Conservation (phyloP, 2,329 filamentous ascomycete species). For the Dothiorella sarmentorum region DNA sequence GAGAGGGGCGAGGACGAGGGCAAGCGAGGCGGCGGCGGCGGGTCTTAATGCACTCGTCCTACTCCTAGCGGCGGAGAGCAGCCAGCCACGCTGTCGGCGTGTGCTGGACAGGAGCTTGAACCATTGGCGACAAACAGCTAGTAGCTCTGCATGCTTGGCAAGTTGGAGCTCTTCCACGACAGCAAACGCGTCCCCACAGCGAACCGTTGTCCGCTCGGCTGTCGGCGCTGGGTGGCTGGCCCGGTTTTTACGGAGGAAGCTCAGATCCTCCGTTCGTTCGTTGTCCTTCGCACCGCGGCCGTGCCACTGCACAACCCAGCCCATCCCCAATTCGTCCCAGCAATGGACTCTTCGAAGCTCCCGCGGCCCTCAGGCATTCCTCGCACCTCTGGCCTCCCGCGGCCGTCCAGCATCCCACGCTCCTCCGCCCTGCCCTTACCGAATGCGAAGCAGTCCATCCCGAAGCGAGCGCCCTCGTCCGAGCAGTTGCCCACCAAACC, state of each 20-base stretch:
- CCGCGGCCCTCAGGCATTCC: slow-evolving; percentile 21
- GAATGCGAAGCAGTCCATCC: slow-evolving; percentile 20
- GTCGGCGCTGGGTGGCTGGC: not conserved
- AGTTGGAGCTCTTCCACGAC: not conserved
- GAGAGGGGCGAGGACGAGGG: too few relatives aligned
- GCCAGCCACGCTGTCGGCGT: slow-evolving; percentile 5
- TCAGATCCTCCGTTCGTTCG: slow-evolving; percentile 7
- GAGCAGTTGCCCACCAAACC: slow-evolving; percentile 41
- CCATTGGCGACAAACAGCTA: not conserved
- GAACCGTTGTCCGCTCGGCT: not conserved
- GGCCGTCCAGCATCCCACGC: slow-evolving; percentile 45
- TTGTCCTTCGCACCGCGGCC: slow-evolving; percentile 3
- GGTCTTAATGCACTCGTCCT: slow-evolving; percentile 5
- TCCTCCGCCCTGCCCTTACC: slow-evolving; percentile 48
- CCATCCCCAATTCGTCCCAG: slow-evolving; percentile 22
- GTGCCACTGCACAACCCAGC: slow-evolving; percentile 19
- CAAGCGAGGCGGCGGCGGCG: not conserved
- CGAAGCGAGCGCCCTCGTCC: not conserved
- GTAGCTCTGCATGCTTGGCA: not conserved
- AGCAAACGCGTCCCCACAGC: slow-evolving; percentile 3
- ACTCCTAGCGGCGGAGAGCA: not conserved
- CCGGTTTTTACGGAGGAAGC: not conserved
- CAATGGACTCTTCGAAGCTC: slow-evolving; percentile 31
- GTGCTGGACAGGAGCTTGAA: not conserved
- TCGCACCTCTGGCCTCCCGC: slow-evolving; percentile 22